phyloP scores from a whole-genome alignment of 306 rosid genomes.

The Pyrus bretschneideri region DNA sequence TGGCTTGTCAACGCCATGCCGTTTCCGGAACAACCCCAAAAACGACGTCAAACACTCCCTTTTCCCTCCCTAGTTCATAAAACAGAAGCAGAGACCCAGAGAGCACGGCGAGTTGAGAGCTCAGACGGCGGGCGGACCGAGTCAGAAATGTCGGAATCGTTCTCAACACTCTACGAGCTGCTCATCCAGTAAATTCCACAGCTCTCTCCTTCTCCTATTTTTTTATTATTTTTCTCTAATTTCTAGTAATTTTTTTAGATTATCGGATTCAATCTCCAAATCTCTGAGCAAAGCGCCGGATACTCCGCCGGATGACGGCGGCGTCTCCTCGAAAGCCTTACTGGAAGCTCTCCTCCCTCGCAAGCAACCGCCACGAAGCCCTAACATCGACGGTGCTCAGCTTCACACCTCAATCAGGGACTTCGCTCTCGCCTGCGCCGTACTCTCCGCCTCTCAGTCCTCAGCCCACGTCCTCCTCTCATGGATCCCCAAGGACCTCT shows the following conservation, averaged over 20 bases:
- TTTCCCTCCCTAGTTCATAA: neutral
- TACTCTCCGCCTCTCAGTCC: constrained; percentile 50
- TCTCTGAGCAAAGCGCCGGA: constrained; percentile 32
- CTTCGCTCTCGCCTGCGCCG: constrained; percentile 63
- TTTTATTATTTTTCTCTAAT: neutral
- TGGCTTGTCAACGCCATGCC: neutral
- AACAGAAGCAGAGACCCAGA: neutral
- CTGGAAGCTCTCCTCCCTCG: constrained; percentile 55
- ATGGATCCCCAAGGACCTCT: constrained; percentile 60
- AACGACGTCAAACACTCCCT: neutral
- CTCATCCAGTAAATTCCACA: constrained; percentile 35
- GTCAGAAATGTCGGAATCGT: constrained; percentile 44
- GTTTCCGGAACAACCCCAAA: neutral
- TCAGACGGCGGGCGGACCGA: neutral
- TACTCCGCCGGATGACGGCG: constrained; percentile 30
- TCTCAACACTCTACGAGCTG: constrained; percentile 34
- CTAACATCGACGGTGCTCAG: constrained; percentile 20
- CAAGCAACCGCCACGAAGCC: constrained; percentile 1
- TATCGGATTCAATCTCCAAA: constrained; percentile 41
- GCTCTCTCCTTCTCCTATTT: neutral
- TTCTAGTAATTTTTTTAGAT: constrained; percentile 27
- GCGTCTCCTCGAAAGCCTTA: constrained; percentile 48
- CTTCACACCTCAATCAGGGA: constrained; percentile 39
- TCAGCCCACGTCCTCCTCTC: constrained; percentile 47
- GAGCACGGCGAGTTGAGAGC: neutral